phyloP scores from a whole-genome alignment of 164 flowering plant species.

The Dillenia turbinata region DNA sequence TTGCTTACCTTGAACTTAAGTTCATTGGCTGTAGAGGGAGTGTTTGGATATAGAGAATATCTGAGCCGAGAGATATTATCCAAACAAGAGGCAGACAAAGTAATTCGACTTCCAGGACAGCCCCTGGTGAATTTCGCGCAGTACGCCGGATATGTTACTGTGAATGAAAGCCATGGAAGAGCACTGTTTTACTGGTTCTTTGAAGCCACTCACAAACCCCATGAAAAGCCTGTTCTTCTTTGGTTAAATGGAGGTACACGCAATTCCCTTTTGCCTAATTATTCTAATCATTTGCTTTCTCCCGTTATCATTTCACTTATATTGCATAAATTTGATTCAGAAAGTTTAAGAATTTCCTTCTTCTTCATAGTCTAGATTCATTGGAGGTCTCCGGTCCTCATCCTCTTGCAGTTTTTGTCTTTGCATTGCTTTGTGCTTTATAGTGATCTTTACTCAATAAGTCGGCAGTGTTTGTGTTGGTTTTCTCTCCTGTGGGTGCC shows the following conservation, averaged over 20 bases:
- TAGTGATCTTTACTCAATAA: too few relatives aligned
- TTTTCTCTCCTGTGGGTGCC: too few relatives aligned
- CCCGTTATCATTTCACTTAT: too few relatives aligned
- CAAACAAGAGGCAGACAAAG: conserved; percentile 40
- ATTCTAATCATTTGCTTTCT: too few relatives aligned
- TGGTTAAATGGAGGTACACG: conserved; percentile 71
- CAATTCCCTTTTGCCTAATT: too few relatives aligned
- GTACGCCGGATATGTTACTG: conserved; percentile 55
- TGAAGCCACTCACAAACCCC: conserved; percentile 42
- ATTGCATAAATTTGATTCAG: too few relatives aligned
- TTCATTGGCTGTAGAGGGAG: background rate
- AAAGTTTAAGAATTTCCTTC: too few relatives aligned
- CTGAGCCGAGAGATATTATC: conserved; percentile 10
- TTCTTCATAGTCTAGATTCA: too few relatives aligned
- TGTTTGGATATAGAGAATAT: background rate
- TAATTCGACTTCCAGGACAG: conserved; percentile 49
- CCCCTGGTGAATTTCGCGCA: conserved; percentile 52
- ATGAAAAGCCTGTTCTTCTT: conserved; percentile 43
- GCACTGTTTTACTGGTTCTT: conserved; percentile 78
- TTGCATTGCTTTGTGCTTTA: too few relatives aligned
- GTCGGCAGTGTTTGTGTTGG: too few relatives aligned
- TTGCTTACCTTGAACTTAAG: background rate
- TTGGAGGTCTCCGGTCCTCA: too few relatives aligned
- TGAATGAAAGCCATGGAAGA: conserved; percentile 40
- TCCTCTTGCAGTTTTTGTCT: too few relatives aligned